Evolutionary conservation across 129 eudicot species (phyloP).

Genomic region (Erigeron canadensis): DNA sequence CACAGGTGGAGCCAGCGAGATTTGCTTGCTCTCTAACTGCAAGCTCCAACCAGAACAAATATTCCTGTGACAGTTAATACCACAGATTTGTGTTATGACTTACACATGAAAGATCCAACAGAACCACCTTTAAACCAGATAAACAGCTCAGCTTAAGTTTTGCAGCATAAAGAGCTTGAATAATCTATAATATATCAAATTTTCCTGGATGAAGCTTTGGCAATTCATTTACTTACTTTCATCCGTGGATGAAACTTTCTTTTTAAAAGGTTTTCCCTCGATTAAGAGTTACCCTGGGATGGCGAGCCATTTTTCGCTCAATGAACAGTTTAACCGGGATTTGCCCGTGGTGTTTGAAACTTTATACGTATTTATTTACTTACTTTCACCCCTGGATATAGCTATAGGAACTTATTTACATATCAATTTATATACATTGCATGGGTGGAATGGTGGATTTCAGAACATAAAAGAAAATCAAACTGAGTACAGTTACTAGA

Average conservation of each 20-base stretch:
- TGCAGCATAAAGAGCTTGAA: not conserved
- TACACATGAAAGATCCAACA: conserved; percentile 2
- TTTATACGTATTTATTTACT: no score
- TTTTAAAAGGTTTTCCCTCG: no score
- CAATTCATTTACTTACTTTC: no score
- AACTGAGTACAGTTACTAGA: not conserved
- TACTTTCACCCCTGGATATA: no score
- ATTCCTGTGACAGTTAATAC: conserved; percentile 10
- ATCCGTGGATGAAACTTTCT: no score
- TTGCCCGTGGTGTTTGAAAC: no score
- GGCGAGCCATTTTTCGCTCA: no score
- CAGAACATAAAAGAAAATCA: not conserved
- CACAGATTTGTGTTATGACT: conserved; percentile 3
- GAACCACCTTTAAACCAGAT: conserved; percentile 6
- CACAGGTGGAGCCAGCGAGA: conserved; percentile 11
- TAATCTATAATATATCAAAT: conserved; percentile 12
- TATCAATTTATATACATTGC: no score
- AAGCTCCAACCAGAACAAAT: conserved; percentile 2
- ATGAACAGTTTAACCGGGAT: no score
- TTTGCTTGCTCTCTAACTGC: conserved; percentile 6
- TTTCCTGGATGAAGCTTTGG: not conserved
- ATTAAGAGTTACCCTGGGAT: no score
- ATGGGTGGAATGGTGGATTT: not conserved
- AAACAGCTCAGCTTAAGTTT: not conserved
- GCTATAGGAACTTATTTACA: no score